Percentiles rank a stretch among this genome's conserved stretches.
phyloP scores from a whole-genome alignment of 1,139 yeast genomes.

The Suhomyces bokatorum region DNA sequence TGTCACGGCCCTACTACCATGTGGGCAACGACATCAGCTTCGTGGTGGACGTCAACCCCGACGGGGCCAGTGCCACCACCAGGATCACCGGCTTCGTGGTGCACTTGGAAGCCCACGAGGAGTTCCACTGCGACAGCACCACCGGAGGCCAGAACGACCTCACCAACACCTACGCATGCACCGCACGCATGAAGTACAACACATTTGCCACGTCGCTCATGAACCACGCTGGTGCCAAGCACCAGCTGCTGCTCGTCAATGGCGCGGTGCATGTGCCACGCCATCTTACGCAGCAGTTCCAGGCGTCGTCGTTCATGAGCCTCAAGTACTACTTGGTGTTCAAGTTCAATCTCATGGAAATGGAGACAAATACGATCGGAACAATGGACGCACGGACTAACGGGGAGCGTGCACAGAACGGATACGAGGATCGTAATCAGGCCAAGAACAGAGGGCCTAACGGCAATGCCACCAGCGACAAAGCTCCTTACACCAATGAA shows the following conservation, averaged over 20 bases:
- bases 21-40: slow-evolving; percentile 52
- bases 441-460: too few species aligned
- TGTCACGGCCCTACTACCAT: slow-evolving; percentile 48
- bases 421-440: too few species aligned
- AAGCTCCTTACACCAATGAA: too few species aligned
- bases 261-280: slow-evolving; percentile 37
- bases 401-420: too few species aligned
- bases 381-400: too few species aligned
- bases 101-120: slow-evolving; percentile 45
- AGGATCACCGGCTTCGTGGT: slow-evolving; percentile 37
- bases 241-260: slow-evolving; percentile 18
- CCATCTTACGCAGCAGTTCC: slow-evolving; percentile 39
- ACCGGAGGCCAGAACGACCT: slow-evolving; percentile 14
- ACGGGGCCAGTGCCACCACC: slow-evolving; percentile 17
- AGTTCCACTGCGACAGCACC: slow-evolving; percentile 29
- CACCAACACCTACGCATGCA: slow-evolving; percentile 37
- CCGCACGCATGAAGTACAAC: slow-evolving; percentile 40
- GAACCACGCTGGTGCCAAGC: slow-evolving; percentile 6
- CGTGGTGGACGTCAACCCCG: slow-evolving; percentile 25
- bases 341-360: slow-evolving; percentile 37
- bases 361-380: slow-evolving; percentile 8
- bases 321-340: slow-evolving; percentile 41
- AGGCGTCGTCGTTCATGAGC: slow-evolving; percentile 38
- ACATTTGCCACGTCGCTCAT: slow-evolving; percentile 34
- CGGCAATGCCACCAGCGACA: too few species aligned